Evolutionary conservation across 495 filamentous ascomycete genomes (phyloP).

Genomic region (Neurospora sp.): DNA sequence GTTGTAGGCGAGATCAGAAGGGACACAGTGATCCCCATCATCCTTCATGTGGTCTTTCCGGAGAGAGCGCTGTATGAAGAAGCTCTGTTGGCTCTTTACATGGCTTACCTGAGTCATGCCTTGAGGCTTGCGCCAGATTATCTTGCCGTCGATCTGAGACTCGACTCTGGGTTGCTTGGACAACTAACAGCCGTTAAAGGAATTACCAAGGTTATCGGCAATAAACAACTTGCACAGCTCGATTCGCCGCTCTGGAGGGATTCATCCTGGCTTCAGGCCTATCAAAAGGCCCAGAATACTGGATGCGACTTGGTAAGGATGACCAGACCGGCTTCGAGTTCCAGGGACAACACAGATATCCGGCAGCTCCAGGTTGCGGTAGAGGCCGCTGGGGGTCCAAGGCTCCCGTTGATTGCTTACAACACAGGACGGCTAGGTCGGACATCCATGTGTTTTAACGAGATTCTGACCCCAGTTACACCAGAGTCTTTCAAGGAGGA

Average conservation of each 20-base stretch:
- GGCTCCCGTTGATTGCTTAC: conserved; percentile 52
- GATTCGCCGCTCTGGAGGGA: conserved; percentile 46
- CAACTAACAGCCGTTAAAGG: conserved; percentile 44
- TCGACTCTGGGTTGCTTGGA: conserved; percentile 34
- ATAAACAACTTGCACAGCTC: conserved; percentile 33
- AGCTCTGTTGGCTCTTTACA: conserved; percentile 35
- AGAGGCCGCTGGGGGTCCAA: conserved; percentile 31
- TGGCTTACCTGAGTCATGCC: conserved; percentile 48
- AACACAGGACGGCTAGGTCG: conserved; percentile 54
- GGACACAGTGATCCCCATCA: conserved; percentile 52
- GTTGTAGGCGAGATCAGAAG: conserved; percentile 44
- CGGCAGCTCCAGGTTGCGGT: conserved; percentile 38
- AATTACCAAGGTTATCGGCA: conserved; percentile 56
- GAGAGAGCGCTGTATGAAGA: conserved; percentile 15
- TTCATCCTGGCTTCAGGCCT: conserved; percentile 39
- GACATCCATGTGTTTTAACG: conserved; percentile 57
- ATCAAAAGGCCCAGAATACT: conserved; percentile 44
- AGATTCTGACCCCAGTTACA: conserved; percentile 53
- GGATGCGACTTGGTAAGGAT: conserved; percentile 57
- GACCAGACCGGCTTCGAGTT: conserved; percentile 39
- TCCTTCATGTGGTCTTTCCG: conserved; percentile 49
- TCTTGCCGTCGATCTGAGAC: conserved; percentile 49
- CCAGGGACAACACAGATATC: conserved; percentile 50
- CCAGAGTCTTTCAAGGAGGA: conserved; percentile 38
- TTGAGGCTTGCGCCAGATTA: conserved; percentile 60